Percentiles rank a stretch among this genome's conserved stretches.
These are phyloP conservation scores for Athelia sp. DNA, from an alignment of 1,284 basidiomycete genomes.

Conservation along the genomic window DNA sequence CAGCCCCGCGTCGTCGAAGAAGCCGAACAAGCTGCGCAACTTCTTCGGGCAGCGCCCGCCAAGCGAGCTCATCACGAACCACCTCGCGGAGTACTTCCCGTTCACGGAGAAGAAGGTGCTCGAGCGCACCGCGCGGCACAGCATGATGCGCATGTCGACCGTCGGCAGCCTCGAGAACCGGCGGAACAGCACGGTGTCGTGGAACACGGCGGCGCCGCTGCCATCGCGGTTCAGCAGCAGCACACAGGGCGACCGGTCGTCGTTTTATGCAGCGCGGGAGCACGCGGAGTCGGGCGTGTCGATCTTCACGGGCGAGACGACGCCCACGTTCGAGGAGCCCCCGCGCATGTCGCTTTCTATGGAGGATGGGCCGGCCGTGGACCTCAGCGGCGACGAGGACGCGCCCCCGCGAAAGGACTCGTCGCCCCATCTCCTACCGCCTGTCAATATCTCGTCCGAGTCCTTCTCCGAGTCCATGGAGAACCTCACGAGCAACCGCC, in stretches of 20 bases:
- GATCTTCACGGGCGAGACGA: slow-evolving; percentile 17
- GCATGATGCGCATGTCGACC: slow-evolving; percentile 59
- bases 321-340: slow-evolving; percentile 24
- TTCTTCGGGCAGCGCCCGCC: slow-evolving; percentile 99
- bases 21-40: slow-evolving; percentile 79
- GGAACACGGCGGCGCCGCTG: slow-evolving; percentile 17
- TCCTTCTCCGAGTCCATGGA: slow-evolving; percentile 77
- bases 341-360: slow-evolving; percentile 74
- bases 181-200: slow-evolving; percentile 30
- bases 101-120: slow-evolving; percentile 86
- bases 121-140: slow-evolving; percentile 79
- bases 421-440: slow-evolving; percentile 67
- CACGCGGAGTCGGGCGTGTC: slow-evolving; percentile 34
- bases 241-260: slow-evolving; percentile 51
- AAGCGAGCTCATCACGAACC: slow-evolving; percentile 95
- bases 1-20: slow-evolving; percentile 33
- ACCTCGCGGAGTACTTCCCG: slow-evolving; percentile 95
- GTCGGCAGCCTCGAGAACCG: slow-evolving; percentile 20
- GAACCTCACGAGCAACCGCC: slow-evolving; percentile 33
- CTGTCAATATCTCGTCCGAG: slow-evolving; percentile 74
- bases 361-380: slow-evolving; percentile 56
- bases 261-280: slow-evolving; percentile 45
- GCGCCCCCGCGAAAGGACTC: slow-evolving; percentile 21
- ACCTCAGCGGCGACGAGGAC: slow-evolving; percentile 45
- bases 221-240: slow-evolving; percentile 66